Conservation (phyloP, 2,329 filamentous ascomycete genomes). For the Coleophoma crateriformis region DNA sequence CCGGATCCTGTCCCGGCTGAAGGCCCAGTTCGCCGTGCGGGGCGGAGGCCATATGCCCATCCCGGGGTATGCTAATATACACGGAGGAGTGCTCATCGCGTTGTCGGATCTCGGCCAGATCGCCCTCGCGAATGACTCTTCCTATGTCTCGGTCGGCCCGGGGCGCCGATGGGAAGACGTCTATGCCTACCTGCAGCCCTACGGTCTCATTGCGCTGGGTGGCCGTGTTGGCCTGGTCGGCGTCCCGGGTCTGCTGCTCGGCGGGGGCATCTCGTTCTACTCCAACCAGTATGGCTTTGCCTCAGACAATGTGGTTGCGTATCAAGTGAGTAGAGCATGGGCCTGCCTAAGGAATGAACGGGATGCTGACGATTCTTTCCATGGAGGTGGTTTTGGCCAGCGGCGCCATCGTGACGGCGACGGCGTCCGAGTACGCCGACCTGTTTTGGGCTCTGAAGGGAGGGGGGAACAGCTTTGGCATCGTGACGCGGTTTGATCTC, state of each 20-base stretch:
- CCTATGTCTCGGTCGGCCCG: constrained; percentile 6
- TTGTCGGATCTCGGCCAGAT: constrained; percentile 7
- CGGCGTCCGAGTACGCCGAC: constrained; percentile 17
- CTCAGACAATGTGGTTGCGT: constrained; percentile 9
- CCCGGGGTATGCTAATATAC: constrained; percentile 4
- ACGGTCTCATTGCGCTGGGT: constrained; percentile 7
- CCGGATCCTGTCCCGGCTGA: constrained; percentile 1
- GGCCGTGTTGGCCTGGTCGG: constrained; percentile 9
- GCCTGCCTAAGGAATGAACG: no score
- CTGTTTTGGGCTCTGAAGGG: constrained; percentile 32
- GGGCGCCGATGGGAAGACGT: constrained; percentile 9
- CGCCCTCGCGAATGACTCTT: constrained; percentile 4
- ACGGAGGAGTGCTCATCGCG: constrained; percentile 8
- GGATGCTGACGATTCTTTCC: not conserved
- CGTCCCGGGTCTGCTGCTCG: constrained; percentile 11
- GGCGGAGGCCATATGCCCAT: constrained; percentile 12
- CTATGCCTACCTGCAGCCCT: constrained; percentile 6
- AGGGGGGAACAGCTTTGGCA: constrained; percentile 27
- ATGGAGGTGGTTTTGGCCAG: constrained; percentile 8
- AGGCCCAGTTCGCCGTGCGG: constrained; percentile 7
- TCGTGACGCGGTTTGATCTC: constrained; percentile 33
- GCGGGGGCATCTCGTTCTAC: constrained; percentile 14
- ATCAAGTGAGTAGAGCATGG: constrained; percentile 4
- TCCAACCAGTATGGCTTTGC: constrained; percentile 11
- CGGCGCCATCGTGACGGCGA: constrained; percentile 21